phyloP scores from a whole-genome alignment of 805 yeast genomes.

The Diddensiella transvaalensis region DNA sequence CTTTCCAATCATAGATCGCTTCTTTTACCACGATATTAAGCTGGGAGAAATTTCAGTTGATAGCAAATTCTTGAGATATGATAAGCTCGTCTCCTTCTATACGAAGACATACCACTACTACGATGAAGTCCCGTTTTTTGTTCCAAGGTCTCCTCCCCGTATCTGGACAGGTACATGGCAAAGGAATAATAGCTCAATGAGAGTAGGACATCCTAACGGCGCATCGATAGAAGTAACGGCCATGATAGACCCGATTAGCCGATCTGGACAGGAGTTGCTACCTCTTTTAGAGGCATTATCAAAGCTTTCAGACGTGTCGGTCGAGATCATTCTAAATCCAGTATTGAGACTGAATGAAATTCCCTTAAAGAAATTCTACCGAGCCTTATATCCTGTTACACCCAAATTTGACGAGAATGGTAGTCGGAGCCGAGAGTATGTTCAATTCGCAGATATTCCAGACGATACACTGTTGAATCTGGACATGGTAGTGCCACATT shows the following conservation, averaged over 20 bases:
- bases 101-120: conserved; percentile 17
- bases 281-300: conserved; percentile 42
- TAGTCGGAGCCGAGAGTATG: conserved; percentile 26
- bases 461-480: conserved; percentile 48
- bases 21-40: conserved; percentile 8
- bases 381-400: conserved; percentile 40
- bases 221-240: conserved; percentile 54
- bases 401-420: conserved; percentile 33
- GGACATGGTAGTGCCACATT: conserved; percentile 56
- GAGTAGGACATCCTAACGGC: conserved; percentile 33
- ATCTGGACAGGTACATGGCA: conserved; percentile 24
- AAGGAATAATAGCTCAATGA: conserved; percentile 40
- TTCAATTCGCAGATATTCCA: conserved; percentile 48
- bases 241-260: conserved; percentile 69
- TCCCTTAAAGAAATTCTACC: conserved; percentile 57
- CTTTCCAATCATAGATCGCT: conserved; percentile 11
- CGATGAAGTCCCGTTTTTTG: conserved; percentile 9
- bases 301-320: conserved; percentile 47
- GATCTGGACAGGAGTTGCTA: conserved; percentile 59
- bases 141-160: conserved; percentile 20
- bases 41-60: conserved; percentile 11
- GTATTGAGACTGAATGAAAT: conserved; percentile 37
- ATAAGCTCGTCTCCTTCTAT: conserved; percentile 20
- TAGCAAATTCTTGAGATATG: conserved; percentile 12
- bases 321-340: conserved; percentile 60